phyloP scores from a whole-genome alignment of 2,329 filamentous ascomycete species.

The Lanzia echinophila region DNA sequence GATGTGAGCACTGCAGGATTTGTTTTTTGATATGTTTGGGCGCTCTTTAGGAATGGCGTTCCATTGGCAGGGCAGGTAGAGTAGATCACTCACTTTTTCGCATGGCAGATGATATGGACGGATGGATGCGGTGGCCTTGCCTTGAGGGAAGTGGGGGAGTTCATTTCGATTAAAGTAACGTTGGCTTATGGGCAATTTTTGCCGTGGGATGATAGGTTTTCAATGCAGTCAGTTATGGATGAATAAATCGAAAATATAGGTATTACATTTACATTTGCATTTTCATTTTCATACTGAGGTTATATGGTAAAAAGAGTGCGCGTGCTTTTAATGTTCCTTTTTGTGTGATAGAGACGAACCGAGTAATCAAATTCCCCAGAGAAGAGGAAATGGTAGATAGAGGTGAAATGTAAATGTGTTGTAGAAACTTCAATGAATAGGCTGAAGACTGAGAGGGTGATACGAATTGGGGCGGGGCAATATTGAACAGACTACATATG shows the following conservation, averaged over 20 bases:
- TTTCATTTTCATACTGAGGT: too few relatives aligned
- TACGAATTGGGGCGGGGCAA: too few relatives aligned
- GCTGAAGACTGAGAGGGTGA: too few relatives aligned
- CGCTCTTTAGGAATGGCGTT: not conserved
- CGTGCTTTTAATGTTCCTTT: too few relatives aligned
- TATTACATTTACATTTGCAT: not conserved
- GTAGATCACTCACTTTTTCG: not conserved
- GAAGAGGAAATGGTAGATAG: too few relatives aligned
- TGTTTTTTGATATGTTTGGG: not conserved
- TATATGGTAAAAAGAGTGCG: too few relatives aligned
- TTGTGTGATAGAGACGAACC: too few relatives aligned
- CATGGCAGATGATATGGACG: not conserved
- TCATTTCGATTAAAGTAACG: not conserved
- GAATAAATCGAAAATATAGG: not conserved
- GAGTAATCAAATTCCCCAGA: too few relatives aligned
- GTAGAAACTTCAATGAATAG: too few relatives aligned
- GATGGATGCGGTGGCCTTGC: not conserved
- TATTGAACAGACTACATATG: too few relatives aligned
- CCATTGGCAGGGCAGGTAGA: not conserved
- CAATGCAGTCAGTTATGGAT: not conserved
- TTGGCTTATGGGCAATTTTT: not conserved
- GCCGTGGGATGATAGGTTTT: not conserved
- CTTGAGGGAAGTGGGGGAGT: not conserved
- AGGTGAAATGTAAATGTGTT: too few relatives aligned
- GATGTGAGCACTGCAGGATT: not conserved